Evolutionary conservation across 2,329 filamentous ascomycete species (phyloP).

Genomic region (Ascochyta viciae-villosae): DNA sequence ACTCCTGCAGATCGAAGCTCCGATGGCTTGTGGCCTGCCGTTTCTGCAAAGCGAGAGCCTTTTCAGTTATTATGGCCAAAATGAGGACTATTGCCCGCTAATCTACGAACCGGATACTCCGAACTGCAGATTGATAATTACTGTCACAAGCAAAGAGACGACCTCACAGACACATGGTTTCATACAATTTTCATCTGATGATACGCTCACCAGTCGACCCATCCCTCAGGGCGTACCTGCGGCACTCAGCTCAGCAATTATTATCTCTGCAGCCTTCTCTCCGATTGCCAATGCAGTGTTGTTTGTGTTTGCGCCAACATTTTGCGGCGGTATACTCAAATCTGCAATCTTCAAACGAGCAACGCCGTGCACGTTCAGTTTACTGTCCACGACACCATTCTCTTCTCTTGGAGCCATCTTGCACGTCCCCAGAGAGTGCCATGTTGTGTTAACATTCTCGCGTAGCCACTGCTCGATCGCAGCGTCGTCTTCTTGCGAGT

Average conservation of each 20-base stretch:
- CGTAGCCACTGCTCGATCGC: conserved; percentile 53
- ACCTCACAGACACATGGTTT: no score
- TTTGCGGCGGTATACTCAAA: conserved; percentile 51
- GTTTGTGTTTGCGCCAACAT: conserved; percentile 57
- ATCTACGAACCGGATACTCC: no score
- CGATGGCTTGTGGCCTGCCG: no score
- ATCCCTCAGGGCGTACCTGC: background rate
- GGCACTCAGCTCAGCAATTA: conserved; percentile 24
- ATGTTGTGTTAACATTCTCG: conserved; percentile 41
- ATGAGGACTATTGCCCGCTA: no score
- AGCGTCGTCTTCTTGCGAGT: conserved; percentile 42
- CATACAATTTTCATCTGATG: no score
- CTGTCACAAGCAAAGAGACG: no score
- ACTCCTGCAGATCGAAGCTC: no score
- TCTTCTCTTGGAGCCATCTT: conserved; percentile 43
- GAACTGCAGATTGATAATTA: no score
- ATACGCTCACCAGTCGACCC: background rate
- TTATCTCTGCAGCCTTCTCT: conserved; percentile 43
- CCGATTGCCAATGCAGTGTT: conserved; percentile 53
- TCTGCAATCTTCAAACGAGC: conserved; percentile 52
- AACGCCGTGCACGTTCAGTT: conserved; percentile 40
- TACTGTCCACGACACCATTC: conserved; percentile 38
- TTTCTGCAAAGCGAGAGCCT: no score
- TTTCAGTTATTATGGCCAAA: no score
- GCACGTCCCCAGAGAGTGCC: conserved; percentile 43